Conservation (phyloP, 305 asterid species). For the Euphrasia arctica region DNA sequence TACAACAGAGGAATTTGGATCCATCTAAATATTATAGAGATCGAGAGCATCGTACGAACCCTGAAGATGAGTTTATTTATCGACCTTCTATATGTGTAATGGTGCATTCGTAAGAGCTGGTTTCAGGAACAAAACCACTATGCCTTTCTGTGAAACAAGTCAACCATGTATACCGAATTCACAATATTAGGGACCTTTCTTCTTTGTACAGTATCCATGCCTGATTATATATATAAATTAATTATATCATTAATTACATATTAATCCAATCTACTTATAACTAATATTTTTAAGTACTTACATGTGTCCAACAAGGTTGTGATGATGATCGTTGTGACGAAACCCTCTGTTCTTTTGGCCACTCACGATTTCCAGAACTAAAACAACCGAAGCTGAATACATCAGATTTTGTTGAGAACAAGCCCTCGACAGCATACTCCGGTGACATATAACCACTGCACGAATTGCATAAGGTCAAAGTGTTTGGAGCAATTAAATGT, state of each 20-base stretch:
- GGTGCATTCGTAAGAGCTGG: no score
- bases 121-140: no score
- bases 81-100: no score
- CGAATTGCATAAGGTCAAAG: background rate
- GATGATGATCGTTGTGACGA: constrained; percentile 25
- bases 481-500: background rate
- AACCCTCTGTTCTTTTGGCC: constrained; percentile 31
- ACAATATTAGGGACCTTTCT: background rate
- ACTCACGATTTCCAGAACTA: constrained; percentile 32
- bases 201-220: background rate
- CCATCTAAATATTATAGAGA: no score
- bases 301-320: constrained; percentile 36
- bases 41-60: no score
- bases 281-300: background rate
- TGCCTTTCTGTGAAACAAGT: no score
- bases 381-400: constrained; percentile 40
- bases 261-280: background rate
- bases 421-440: constrained; percentile 32
- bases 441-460: constrained; percentile 41
- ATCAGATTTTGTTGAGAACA: constrained; percentile 34
- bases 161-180: no score
- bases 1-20: no score
- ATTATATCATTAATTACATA: background rate
- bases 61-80: no score
- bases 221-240: no score